Percentiles rank a stretch among this genome's conserved stretches.
Evolutionary conservation across 177 flowering plant genomes (phyloP).

Genomic region (Vitis hybrid): DNA sequence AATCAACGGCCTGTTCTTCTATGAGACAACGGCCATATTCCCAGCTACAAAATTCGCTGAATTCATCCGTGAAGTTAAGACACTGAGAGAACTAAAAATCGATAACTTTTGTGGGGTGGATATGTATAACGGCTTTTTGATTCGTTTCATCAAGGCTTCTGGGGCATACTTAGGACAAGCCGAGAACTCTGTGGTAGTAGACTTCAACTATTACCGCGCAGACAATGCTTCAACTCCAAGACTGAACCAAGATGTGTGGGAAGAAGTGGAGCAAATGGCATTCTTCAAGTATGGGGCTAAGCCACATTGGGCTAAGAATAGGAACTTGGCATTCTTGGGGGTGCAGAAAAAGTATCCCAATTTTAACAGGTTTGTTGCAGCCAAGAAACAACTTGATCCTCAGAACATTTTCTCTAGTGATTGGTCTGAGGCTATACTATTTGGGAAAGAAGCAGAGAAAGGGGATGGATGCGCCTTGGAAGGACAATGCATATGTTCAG

Average conservation of each 20-base stretch:
- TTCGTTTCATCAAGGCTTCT: constrained; percentile 75
- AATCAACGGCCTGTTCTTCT: constrained; percentile 72
- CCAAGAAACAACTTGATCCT: constrained; percentile 65
- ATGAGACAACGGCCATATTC: constrained; percentile 76
- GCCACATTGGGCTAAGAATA: constrained; percentile 95
- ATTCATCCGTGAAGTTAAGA: constrained; percentile 70
- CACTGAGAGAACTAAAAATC: constrained; percentile 57
- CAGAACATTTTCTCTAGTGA: constrained; percentile 60
- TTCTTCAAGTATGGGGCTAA: constrained; percentile 79
- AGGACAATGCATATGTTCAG: constrained; percentile 74
- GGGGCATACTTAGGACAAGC: constrained; percentile 69
- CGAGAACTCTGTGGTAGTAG: constrained; percentile 80
- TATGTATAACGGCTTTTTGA: constrained; percentile 71
- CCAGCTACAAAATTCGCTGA: constrained; percentile 44
- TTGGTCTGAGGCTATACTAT: constrained; percentile 66
- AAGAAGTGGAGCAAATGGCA: constrained; percentile 91
- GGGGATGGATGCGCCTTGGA: constrained; percentile 82
- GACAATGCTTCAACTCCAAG: constrained; percentile 65
- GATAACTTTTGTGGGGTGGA: constrained; percentile 77
- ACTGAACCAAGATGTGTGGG: constrained; percentile 73
- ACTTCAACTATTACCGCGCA: constrained; percentile 80
- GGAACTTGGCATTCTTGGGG: constrained; percentile 63
- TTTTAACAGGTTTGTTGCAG: constrained; percentile 52
- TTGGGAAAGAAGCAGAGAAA: constrained; percentile 35
- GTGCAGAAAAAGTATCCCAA: constrained; percentile 63